These are phyloP conservation scores for Tylopilus sp. DNA, from an alignment of 768 basidiomycete genomes.

Conservation along the genomic window DNA sequence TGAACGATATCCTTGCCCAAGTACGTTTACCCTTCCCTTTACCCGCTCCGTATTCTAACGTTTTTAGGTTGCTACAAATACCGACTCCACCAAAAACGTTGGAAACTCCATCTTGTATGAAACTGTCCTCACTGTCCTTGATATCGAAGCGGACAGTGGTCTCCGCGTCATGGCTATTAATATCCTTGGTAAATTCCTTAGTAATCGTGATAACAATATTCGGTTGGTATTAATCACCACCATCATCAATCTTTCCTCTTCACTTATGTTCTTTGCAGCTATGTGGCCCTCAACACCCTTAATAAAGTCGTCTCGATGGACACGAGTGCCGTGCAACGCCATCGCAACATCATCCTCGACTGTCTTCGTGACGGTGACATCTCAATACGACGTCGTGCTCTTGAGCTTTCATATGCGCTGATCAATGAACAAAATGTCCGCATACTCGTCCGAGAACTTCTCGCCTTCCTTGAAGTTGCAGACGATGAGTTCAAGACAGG, in stretches of 20 bases:
- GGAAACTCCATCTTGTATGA: conserved; percentile 98
- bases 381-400: conserved; percentile 92
- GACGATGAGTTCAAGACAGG: conserved; percentile 99
- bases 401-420: conserved; percentile 95
- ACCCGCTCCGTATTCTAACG: background rate
- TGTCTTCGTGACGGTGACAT: conserved; percentile 99
- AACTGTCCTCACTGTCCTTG: conserved; percentile 91
- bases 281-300: conserved; percentile 95
- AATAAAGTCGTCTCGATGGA: conserved; percentile 98
- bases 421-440: conserved; percentile 95
- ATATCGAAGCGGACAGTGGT: conserved; percentile 95
- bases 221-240: conserved; percentile 59
- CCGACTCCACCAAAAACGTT: conserved; percentile 95
- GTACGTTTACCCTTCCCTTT: conserved; percentile 34
- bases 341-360: conserved; percentile 97
- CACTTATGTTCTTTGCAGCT: conserved; percentile 46
- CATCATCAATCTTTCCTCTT: background rate
- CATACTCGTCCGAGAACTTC: conserved; percentile 84
- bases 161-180: conserved; percentile 99
- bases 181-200: conserved; percentile 95
- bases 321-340: conserved; percentile 96
- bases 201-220: conserved; percentile 98
- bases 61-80: conserved; percentile 93
- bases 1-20: conserved; percentile 99
- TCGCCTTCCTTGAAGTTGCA: conserved; percentile 96